Evolutionary conservation across 2,329 filamentous ascomycete genomes (phyloP), one percentile per base, ranked within the genome.

Genomic region (Pseudocercospora cruenta): DNA sequence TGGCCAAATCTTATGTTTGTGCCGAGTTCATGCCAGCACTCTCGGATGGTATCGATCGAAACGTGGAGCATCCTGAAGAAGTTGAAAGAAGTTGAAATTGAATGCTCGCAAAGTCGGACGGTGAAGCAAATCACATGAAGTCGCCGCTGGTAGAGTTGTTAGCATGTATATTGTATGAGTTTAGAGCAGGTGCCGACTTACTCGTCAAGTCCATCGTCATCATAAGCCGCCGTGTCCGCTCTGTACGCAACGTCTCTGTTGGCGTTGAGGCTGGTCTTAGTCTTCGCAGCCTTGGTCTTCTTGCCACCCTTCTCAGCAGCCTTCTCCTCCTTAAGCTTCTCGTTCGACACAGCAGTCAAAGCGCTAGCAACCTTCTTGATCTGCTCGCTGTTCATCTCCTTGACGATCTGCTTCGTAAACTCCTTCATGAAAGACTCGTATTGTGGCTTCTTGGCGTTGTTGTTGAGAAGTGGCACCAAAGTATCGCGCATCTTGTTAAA

Each of bases 321-420:
- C 86, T 98, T 97, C 86, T 99, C 95, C 80, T 97, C 94, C 84
- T 93, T 96, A 90, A 98, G 90, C 86, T 96, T 97, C 87, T 98
- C 95, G 79, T 99, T 99, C 78, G 92, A 87, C 64, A 97, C 86
- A 4, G 93, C 90, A n/a, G 94, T 97, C 75, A 99, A 82, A 4
- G 87, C 86, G 79, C 91, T 96, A 12, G 93, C 88, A 71, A 97
- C 88, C 86, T 98, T 98, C 87, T 98, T 97, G 82, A 98, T 94
- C 82, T 98, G 93, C 64, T 95, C 90, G 78, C 92, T 96, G 14
- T 91, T 89, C 71, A 99, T 81, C 28, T 97, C 94, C 81, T 93
- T 94, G 74, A 90, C 88, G 53, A 98, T 86, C 76, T 92, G 89
- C 84, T 96, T 97, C 70, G 87, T 82, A 76, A 99, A 95, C 76